A percentile compares a stretch with the other conserved stretches of the same genome.
These are phyloP conservation scores for Amphicarpaea edgeworthii DNA, from an alignment of 306 rosid species.

Conservation along the genomic window DNA sequence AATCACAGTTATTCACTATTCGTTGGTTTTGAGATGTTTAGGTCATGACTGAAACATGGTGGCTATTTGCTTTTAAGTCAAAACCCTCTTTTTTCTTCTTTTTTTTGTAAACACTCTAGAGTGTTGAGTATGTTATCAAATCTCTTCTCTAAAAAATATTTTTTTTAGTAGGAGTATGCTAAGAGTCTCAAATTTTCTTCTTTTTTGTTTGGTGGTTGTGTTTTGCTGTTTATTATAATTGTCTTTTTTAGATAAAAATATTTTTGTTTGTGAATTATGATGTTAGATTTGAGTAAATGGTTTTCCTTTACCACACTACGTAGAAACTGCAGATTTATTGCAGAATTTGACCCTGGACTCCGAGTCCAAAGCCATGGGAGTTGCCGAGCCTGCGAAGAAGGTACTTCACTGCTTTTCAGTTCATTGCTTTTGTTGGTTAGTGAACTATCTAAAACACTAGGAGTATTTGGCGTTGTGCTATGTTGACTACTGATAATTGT, in stretches of 20 bases:
- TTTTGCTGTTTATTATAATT: not conserved
- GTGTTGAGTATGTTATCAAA: not conserved
- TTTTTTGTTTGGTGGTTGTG: not conserved
- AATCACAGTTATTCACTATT: not conserved
- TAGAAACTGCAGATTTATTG: constrained; percentile 44
- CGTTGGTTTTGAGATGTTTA: not conserved
- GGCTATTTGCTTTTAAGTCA: not conserved
- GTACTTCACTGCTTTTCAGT: constrained; percentile 23
- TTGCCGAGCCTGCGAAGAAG: constrained; percentile 47
- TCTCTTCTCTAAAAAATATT: not conserved
- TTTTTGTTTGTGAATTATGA: not conserved
- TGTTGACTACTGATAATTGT: constrained; percentile 4
- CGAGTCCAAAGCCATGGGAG: constrained; percentile 47
- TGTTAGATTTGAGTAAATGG: not conserved
- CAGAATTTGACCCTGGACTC: constrained; percentile 58
- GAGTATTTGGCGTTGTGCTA: not conserved
- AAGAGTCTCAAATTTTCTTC: not conserved
- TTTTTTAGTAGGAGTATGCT: not conserved
- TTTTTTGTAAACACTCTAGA: not conserved
- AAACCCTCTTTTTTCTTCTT: not conserved
- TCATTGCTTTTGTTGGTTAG: not conserved
- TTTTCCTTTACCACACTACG: constrained; percentile 23
- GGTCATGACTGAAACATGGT: constrained; percentile 1
- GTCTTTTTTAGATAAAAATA: not conserved
- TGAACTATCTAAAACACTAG: too few relatives aligned